phyloP scores from a whole-genome alignment of 2,329 filamentous ascomycete genomes.

The Penicillium digitatum region DNA sequence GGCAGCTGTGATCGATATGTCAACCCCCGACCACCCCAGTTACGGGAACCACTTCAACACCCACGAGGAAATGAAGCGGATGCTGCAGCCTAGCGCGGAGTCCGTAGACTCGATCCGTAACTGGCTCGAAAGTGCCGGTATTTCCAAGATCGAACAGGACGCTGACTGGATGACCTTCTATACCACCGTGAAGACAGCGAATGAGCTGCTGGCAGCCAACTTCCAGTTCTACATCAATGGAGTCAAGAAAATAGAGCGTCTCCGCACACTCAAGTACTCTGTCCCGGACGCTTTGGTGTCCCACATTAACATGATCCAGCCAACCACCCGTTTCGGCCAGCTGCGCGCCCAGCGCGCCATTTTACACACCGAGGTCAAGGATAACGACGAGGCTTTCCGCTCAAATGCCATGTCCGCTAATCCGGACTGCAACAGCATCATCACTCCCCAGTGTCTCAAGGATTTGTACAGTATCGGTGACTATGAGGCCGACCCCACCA shows the following conservation, averaged over 20 bases:
- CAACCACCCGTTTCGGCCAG: constrained; percentile 43
- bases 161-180: constrained; percentile 40
- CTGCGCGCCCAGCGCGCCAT: constrained; percentile 29
- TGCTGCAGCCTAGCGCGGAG: constrained; percentile 45
- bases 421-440: constrained; percentile 41
- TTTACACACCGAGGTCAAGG: constrained; percentile 20
- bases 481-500: constrained; percentile 36
- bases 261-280: constrained; percentile 42
- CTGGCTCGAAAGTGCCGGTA: constrained; percentile 47
- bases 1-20: constrained; percentile 47
- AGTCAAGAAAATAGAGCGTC: constrained; percentile 26
- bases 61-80: constrained; percentile 48
- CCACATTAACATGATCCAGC: constrained; percentile 42
- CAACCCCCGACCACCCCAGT: constrained; percentile 45
- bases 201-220: constrained; percentile 37
- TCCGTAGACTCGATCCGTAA: constrained; percentile 41
- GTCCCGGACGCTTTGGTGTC: constrained; percentile 34
- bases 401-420: constrained; percentile 13
- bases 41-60: constrained; percentile 50
- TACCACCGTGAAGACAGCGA: constrained; percentile 36
- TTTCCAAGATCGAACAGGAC: constrained; percentile 35
- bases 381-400: constrained; percentile 19
- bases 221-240: constrained; percentile 40
- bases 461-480: constrained; percentile 47
- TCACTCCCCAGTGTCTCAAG: constrained; percentile 48